phyloP scores from a whole-genome alignment of 176 grass and related monocot genomes.

The Musa itinerans region DNA sequence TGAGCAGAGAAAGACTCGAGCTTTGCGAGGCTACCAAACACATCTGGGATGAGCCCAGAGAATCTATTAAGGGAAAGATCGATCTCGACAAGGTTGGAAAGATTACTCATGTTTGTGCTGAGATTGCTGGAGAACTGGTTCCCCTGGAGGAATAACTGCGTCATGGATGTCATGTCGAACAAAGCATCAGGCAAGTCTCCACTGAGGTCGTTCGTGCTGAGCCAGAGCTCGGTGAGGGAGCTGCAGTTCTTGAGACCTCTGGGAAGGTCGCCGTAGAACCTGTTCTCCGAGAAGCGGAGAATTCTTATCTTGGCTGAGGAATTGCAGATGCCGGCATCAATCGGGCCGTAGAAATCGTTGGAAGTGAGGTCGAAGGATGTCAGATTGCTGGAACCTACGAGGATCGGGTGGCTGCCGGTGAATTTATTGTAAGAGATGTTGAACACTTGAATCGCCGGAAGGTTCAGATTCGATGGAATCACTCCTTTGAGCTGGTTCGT shows the following conservation, averaged over 20 bases:
- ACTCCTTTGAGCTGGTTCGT: slow-evolving; percentile 43
- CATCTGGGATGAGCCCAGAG: slow-evolving; percentile 47
- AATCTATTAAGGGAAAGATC: slow-evolving; percentile 71
- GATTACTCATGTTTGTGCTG: slow-evolving; percentile 37
- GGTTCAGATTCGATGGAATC: slow-evolving; percentile 26
- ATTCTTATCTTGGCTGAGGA: slow-evolving; percentile 24
- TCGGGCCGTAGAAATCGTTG: slow-evolving; percentile 45
- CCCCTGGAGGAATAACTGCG: slow-evolving; percentile 40
- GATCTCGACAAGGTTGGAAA: slow-evolving; percentile 44
- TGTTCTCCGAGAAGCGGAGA: slow-evolving; percentile 57
- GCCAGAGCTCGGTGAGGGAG: slow-evolving; percentile 47
- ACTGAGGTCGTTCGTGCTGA: slow-evolving; percentile 45
- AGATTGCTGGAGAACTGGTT: slow-evolving; percentile 51
- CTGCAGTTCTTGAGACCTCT: slow-evolving; percentile 37
- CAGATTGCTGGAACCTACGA: slow-evolving; percentile 41
- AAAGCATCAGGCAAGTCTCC: slow-evolving; percentile 57
- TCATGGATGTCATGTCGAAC: slow-evolving; percentile 34
- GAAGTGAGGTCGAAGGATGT: slow-evolving; percentile 35
- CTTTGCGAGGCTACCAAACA: slow-evolving; percentile 43
- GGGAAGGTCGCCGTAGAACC: slow-evolving; percentile 38
- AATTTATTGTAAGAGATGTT: slow-evolving; percentile 72
- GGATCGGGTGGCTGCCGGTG: slow-evolving; percentile 44
- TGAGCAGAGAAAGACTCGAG: slow-evolving; percentile 45
- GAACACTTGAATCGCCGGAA: slow-evolving; percentile 43
- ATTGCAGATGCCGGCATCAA: slow-evolving; percentile 36